A percentile compares a stretch with the other conserved stretches of the same genome.
Evolutionary conservation across 805 yeast species (phyloP).

Genomic region (Yamadazyma kitorensis): DNA sequence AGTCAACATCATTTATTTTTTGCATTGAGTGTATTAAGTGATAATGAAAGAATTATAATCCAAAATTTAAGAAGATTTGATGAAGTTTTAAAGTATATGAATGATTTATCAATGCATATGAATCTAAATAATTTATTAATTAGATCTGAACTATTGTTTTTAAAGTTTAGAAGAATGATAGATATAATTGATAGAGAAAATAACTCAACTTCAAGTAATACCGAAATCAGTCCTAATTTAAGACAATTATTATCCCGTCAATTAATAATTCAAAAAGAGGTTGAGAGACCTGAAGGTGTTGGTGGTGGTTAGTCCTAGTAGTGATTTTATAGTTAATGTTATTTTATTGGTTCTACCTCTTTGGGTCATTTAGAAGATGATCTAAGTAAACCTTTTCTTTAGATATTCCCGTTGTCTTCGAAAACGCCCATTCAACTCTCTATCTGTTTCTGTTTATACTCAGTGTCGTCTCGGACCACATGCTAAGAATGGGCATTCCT

Average conservation of each 20-base stretch:
- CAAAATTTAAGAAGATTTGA: slow-evolving; percentile 77
- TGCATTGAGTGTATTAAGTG: slow-evolving; percentile 85
- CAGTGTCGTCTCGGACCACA: too few species aligned
- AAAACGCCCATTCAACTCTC: too few species aligned
- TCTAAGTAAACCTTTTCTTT: too few species aligned
- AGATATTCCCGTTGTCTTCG: too few species aligned
- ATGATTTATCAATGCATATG: slow-evolving; percentile 77
- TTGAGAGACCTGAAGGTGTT: slow-evolving; percentile 39
- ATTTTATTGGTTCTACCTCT: too few species aligned
- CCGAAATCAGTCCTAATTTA: slow-evolving; percentile 51
- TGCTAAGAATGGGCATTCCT: too few species aligned
- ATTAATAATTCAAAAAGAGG: slow-evolving; percentile 63
- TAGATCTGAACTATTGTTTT: slow-evolving; percentile 80
- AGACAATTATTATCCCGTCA: slow-evolving; percentile 59
- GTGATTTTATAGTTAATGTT: too few species aligned
- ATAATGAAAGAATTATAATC: slow-evolving; percentile 74
- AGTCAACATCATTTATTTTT: slow-evolving; percentile 87
- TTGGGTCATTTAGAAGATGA: too few species aligned
- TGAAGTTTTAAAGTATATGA: slow-evolving; percentile 88
- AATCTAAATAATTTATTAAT: slow-evolving; percentile 73
- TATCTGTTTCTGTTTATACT: too few species aligned
- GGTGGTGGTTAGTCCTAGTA: slow-evolving; percentile 45
- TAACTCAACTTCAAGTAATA: slow-evolving; percentile 9
- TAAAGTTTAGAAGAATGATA: slow-evolving; percentile 76
- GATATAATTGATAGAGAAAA: slow-evolving; percentile 66